A percentile compares a stretch with the other conserved stretches of the same genome.
phyloP scores from a whole-genome alignment of 371 early-diverging fungal species.

The Sporodiniella umbellata region DNA sequence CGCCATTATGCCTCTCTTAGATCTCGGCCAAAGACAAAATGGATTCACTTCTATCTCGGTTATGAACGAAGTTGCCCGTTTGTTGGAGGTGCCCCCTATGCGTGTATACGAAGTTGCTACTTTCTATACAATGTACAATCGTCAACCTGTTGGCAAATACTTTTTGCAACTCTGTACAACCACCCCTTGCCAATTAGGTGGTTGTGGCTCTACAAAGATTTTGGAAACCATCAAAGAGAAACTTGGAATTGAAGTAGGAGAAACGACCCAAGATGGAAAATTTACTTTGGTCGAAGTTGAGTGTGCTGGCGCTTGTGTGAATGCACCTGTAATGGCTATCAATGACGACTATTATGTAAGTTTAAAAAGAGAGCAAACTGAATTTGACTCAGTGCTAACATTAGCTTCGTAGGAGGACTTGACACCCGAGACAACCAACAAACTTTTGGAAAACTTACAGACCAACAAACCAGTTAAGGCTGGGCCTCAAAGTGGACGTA shows the following conservation, averaged over 20 bases:
- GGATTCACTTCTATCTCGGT: conserved; percentile 91
- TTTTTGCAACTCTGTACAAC: conserved; percentile 98
- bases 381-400: not conserved
- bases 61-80: conserved; percentile 95
- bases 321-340: conserved; percentile 96
- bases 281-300: conserved; percentile 99
- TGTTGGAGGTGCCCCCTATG: conserved; percentile 96
- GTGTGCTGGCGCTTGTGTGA: conserved; percentile 98
- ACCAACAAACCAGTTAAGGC: conserved; percentile 70
- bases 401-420: conserved; percentile 78
- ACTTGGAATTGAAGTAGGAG: conserved; percentile 89
- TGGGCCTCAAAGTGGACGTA: conserved; percentile 86
- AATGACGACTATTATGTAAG: conserved; percentile 96
- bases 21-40: conserved; percentile 93
- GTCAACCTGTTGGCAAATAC: conserved; percentile 98
- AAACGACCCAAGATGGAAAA: conserved; percentile 91
- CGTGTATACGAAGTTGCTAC: conserved; percentile 99
- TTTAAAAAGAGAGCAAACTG: not conserved
- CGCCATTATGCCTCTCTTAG: conserved; percentile 94
- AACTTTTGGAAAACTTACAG: conserved; percentile 84
- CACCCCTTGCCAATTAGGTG: conserved; percentile 90
- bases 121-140: conserved; percentile 99
- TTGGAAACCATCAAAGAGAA: conserved; percentile 82
- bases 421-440: conserved; percentile 87
- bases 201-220: conserved; percentile 89